A percentile compares a stretch with the other conserved stretches of the same genome.
These are phyloP conservation scores for Magnaporthiopsis rhizophila DNA, from an alignment of 2,329 filamentous ascomycete species.

Conservation along the genomic window DNA sequence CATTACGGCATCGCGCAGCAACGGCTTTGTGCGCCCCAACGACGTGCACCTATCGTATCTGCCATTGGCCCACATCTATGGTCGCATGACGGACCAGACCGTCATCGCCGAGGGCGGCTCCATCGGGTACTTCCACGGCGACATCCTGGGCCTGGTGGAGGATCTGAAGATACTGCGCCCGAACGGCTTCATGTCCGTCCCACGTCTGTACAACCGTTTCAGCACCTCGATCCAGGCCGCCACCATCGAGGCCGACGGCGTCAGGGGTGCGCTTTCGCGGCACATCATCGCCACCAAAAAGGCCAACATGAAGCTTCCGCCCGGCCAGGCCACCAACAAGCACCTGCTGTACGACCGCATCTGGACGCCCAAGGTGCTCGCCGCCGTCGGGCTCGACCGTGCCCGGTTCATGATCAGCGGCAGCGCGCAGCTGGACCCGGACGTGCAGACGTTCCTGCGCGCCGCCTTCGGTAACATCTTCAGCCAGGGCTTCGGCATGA, in stretches of 20 bases:
- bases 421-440: constrained; percentile 82
- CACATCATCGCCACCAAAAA: constrained; percentile 75
- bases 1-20: constrained; percentile 51
- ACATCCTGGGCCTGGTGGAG: constrained; percentile 77
- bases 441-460: constrained; percentile 81
- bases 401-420: constrained; percentile 72
- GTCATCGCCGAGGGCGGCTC: constrained; percentile 63
- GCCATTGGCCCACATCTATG: constrained; percentile 89
- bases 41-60: constrained; percentile 79
- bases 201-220: constrained; percentile 86
- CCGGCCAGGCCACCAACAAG: constrained; percentile 67
- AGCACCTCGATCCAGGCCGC: constrained; percentile 71
- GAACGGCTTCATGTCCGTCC: constrained; percentile 79
- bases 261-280: constrained; percentile 74
- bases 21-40: constrained; percentile 37
- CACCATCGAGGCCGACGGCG: constrained; percentile 69
- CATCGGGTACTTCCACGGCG: constrained; percentile 91
- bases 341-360: constrained; percentile 77
- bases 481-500: constrained; percentile 85
- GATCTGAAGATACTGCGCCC: constrained; percentile 84
- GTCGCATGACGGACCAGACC: constrained; percentile 72
- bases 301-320: constrained; percentile 64
- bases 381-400: constrained; percentile 74
- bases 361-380: constrained; percentile 80
- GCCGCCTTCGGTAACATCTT: constrained; percentile 74